Evolutionary conservation across 1,284 basidiomycete genomes (phyloP), one percentile per base, ranked within the genome.

Genomic region (Butyriboletus pseudospeciosus): DNA sequence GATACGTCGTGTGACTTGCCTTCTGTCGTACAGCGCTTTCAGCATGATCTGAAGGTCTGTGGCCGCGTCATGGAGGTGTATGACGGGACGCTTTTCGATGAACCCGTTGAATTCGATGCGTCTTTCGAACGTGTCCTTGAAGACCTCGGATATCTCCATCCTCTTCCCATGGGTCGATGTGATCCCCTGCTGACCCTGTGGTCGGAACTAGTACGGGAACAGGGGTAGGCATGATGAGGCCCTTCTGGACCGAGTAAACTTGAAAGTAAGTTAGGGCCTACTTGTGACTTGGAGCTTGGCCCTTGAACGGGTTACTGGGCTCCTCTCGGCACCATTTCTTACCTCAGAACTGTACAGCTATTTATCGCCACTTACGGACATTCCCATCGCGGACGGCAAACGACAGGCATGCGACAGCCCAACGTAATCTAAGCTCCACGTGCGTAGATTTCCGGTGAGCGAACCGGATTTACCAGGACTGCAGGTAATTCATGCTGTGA

Each of bases 261-360:
- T 20, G 20, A 30, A 30, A 30, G 30, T 30, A 10, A 30, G 30
- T 28, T 30, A 10, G 30, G 30, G 3, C 10, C 2, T 30, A 10
- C 28, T 30, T 9, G 4, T 30, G 10, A 3, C 10, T 30, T 30
- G 10, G n/a, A n/a, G n/a, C 28, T 30, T 30, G 28, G 10, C 28
- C 28, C 28, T 9, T 30, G 9, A 28, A 6, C 7, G 7, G 28
- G 28, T 28, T 28, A 26, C 7, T 26, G 7, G 26, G 7, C 7
- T 26, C 7, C 7, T 7, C 26, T 26, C 26, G 4, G 7, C 10
- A 30, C 9, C 28, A 9, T 9, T 30, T 13, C 20, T 58, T 58
- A 50, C 25, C 17, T 47, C 46, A 59, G 32, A 56, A 62, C 67
- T 69, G 50, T 68, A 69, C 56, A 69, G 68, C 56, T 61, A 55